Evolutionary conservation across 106 monocot species (phyloP).

Genomic region (Amphibolis antarctica): DNA sequence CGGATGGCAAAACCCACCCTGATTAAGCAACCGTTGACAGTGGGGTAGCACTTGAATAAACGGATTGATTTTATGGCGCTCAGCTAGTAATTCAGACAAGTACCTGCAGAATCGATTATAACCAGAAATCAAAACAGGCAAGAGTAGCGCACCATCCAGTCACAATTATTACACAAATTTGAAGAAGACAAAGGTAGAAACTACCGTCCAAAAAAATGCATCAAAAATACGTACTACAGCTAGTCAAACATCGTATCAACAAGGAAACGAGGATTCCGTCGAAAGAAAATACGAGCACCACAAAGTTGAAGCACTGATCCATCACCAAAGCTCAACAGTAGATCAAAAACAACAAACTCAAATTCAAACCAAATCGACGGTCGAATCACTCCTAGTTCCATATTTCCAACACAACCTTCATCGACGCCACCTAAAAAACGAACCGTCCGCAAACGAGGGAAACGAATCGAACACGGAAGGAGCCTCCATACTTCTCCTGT

Average conservation of each 20-base stretch:
- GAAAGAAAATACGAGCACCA: too few species aligned
- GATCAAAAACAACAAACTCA: too few species aligned
- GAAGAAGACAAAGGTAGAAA: too few species aligned
- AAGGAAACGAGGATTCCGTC: neutral
- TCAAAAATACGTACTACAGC: too few species aligned
- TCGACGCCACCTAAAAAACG: neutral
- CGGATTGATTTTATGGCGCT: conserved; percentile 69
- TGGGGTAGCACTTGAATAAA: conserved; percentile 71
- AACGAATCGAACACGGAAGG: neutral
- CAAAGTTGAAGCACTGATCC: neutral
- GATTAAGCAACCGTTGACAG: conserved; percentile 61
- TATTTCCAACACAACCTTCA: neutral
- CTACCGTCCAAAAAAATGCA: too few species aligned
- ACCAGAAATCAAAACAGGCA: too few species aligned
- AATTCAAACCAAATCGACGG: too few species aligned
- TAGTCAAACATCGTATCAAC: neutral
- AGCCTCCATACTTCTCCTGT: conserved; percentile 56
- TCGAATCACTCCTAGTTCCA: neutral
- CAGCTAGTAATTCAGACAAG: conserved; percentile 57
- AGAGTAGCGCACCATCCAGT: too few species aligned
- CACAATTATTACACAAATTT: too few species aligned
- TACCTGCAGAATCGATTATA: conserved; percentile 33
- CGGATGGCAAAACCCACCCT: conserved; percentile 43
- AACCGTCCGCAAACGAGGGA: neutral
- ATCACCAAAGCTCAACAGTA: too few species aligned